Conservation (phyloP, 78 protist species). For the Thecamonas trahens region DNA sequence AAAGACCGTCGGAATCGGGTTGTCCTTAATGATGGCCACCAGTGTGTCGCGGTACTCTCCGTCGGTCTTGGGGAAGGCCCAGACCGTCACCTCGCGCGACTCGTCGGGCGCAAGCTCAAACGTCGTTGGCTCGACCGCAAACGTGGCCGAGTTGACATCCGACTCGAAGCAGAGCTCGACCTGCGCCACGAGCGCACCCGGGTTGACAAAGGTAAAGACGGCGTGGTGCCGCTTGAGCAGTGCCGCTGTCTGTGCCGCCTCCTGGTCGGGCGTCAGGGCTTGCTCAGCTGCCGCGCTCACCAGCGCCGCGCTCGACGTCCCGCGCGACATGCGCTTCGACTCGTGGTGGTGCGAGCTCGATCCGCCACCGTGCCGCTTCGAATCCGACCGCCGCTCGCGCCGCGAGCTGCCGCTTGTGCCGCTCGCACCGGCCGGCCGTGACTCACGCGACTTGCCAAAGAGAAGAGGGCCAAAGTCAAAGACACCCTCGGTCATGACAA, state of each 20-base stretch:
- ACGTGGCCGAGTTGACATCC: background rate
- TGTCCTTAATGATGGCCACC: constrained; percentile 28
- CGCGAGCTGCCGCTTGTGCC: too few species aligned
- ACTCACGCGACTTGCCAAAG: constrained; percentile 3
- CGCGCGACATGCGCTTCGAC: too few species aligned
- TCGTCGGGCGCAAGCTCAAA: constrained; percentile 28
- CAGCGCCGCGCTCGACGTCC: too few species aligned
- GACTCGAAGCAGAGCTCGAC: background rate
- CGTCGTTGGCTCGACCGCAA: constrained; percentile 1
- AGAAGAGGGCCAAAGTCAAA: constrained; percentile 68
- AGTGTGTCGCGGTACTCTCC: constrained; percentile 20
- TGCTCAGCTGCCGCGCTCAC: too few species aligned
- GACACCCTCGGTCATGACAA: background rate
- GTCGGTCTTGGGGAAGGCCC: constrained; percentile 25
- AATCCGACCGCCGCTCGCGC: too few species aligned
- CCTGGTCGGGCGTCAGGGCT: too few species aligned
- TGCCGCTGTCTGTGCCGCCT: too few species aligned
- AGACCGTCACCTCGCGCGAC: constrained; percentile 22
- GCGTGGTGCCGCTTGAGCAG: too few species aligned
- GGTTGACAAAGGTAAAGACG: too few species aligned
- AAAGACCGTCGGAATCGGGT: constrained; percentile 46
- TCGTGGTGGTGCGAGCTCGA: too few species aligned
- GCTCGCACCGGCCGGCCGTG: too few species aligned
- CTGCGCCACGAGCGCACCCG: background rate
- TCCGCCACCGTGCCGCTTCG: too few species aligned